A percentile compares a stretch with the other conserved stretches of the same genome.
phyloP scores from a whole-genome alignment of 176 grass and related monocot genomes.

The Neostapfia colusana region DNA sequence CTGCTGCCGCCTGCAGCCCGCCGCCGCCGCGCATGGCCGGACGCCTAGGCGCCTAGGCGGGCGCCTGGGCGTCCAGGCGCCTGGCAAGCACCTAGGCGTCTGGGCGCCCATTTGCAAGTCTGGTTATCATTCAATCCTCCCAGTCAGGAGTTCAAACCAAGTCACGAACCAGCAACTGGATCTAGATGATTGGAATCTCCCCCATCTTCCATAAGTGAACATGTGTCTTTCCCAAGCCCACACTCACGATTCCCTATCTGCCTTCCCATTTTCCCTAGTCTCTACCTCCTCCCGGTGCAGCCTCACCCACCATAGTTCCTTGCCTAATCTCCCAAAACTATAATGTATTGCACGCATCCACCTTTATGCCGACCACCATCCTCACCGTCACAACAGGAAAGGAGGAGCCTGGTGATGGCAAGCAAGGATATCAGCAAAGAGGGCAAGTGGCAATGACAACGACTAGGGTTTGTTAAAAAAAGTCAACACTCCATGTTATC shows the following conservation, averaged over 20 bases:
- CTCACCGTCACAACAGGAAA: neutral
- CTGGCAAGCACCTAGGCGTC: too few species aligned
- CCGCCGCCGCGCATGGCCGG: too few species aligned
- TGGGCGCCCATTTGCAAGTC: too few species aligned
- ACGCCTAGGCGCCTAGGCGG: too few species aligned
- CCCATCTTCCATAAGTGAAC: neutral
- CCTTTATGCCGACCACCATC: neutral
- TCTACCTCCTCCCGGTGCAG: neutral
- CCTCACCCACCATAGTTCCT: neutral
- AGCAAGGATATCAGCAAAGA: neutral
- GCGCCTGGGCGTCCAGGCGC: too few species aligned
- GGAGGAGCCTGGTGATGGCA: neutral
- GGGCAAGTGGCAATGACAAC: neutral
- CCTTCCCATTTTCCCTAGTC: neutral
- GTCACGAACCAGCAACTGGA: neutral
- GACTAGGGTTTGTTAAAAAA: neutral
- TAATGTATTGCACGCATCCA: neutral
- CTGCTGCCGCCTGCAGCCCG: too few species aligned
- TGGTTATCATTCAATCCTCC: neutral
- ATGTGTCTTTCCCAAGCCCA: neutral
- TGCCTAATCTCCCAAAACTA: neutral
- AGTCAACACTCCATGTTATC: neutral
- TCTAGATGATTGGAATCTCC: neutral
- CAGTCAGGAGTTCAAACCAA: neutral
- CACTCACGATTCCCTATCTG: neutral